These are phyloP conservation scores for Rosellinia necatrix DNA, from an alignment of 2,329 filamentous ascomycete genomes.

Conservation along the genomic window DNA sequence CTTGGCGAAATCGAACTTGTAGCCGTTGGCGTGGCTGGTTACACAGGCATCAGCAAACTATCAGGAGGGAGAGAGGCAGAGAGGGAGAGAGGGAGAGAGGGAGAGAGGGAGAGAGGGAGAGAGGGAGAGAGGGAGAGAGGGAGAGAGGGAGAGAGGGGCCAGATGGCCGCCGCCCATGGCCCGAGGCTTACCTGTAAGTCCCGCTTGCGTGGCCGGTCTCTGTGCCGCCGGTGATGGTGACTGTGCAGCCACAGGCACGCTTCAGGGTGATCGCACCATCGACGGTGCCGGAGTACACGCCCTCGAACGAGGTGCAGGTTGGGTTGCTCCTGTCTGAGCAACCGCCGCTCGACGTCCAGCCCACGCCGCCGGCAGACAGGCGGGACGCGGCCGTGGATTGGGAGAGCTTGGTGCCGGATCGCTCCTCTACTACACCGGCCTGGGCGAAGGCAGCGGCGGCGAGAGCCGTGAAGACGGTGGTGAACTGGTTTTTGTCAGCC, in stretches of 20 bases:
- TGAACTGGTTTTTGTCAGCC: constrained; percentile 15
- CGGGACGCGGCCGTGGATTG: constrained; percentile 20
- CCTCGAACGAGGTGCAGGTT: constrained; percentile 25
- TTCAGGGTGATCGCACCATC: constrained; percentile 22
- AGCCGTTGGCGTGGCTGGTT: constrained; percentile 23
- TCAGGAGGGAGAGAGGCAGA: no score
- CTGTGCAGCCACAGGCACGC: constrained; percentile 20
- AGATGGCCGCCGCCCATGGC: no score
- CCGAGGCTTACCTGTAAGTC: constrained; percentile 24
- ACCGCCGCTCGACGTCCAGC: constrained; percentile 25
- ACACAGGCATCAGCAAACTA: constrained; percentile 4
- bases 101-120: no score
- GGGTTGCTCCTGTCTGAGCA: constrained; percentile 19
- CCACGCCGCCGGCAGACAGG: constrained; percentile 14
- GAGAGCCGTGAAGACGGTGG: constrained; percentile 16
- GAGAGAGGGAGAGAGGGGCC: no score
- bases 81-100: no score
- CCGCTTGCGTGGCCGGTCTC: constrained; percentile 24
- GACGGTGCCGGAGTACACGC: constrained; percentile 25
- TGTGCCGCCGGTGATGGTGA: constrained; percentile 25
- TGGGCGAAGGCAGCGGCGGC: constrained; percentile 10
- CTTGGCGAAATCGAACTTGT: constrained; percentile 26
- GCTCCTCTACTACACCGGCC: constrained; percentile 17
- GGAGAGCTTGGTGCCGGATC: constrained; percentile 24
- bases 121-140: no score